Conservation (phyloP, 225 moss, liverwort and hornwort genomes). For the Polytrichum commune region DNA sequence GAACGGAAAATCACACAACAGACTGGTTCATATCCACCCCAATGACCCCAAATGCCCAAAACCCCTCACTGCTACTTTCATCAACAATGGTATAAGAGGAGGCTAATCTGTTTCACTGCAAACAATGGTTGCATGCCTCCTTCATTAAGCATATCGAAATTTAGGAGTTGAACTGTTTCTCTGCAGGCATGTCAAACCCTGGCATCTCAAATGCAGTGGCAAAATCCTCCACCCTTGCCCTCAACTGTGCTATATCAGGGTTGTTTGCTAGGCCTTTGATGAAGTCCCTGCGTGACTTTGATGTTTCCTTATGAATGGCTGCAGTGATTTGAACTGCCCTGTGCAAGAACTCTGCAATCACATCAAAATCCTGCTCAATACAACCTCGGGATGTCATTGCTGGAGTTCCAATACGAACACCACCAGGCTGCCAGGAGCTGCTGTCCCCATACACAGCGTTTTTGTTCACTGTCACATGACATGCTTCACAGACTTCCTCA, state of each 20-base stretch:
- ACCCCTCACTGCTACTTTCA: no score
- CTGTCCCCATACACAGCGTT: conserved; percentile 78
- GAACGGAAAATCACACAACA: no score
- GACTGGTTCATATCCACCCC: no score
- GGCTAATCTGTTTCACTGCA: no score
- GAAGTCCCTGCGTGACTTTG: conserved; percentile 57
- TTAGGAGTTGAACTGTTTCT: conserved; percentile 11
- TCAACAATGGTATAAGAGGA: no score
- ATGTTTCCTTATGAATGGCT: conserved; percentile 48
- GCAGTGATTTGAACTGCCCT: conserved; percentile 54
- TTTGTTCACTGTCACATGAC: conserved; percentile 67
- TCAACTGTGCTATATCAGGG: conserved; percentile 57
- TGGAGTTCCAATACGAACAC: conserved; percentile 59
- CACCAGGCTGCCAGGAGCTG: conserved; percentile 65
- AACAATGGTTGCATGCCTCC: no score
- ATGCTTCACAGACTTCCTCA: conserved; percentile 78
- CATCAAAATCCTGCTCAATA: conserved; percentile 15
- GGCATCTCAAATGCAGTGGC: conserved; percentile 83
- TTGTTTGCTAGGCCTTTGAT: conserved; percentile 25
- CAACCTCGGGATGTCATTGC: conserved; percentile 25
- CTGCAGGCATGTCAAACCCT: conserved; percentile 64
- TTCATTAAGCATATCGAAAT: not conserved
- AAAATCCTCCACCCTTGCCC: conserved; percentile 74
- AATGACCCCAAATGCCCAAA: no score
- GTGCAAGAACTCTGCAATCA: conserved; percentile 62